Conservation (phyloP, 2,329 filamentous ascomycete genomes). For the Trichoderma sp. region DNA sequence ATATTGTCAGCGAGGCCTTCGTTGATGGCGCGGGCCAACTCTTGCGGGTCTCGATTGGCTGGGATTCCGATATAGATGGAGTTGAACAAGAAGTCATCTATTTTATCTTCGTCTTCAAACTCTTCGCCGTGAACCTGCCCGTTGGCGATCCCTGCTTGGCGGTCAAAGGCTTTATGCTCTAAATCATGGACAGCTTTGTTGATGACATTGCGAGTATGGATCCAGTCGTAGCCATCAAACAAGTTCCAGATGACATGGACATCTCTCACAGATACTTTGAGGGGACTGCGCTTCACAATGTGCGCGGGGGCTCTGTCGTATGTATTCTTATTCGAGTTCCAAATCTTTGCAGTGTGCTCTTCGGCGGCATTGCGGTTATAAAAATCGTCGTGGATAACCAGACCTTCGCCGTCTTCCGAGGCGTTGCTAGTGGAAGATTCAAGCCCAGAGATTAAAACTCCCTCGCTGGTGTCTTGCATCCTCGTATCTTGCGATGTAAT, state of each 20-base stretch:
- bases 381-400: slow-evolving; percentile 76
- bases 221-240: slow-evolving; percentile 98
- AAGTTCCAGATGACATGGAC: slow-evolving; percentile 97
- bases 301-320: slow-evolving; percentile 67
- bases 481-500: slow-evolving; percentile 34
- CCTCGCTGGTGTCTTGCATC: slow-evolving; percentile 43
- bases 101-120: slow-evolving; percentile 78
- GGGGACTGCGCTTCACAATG: slow-evolving; percentile 66
- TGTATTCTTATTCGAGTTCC: slow-evolving; percentile 75
- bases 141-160: slow-evolving; percentile 60
- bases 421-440: slow-evolving; percentile 32
- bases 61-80: slow-evolving; percentile 97
- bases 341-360: slow-evolving; percentile 71
- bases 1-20: slow-evolving; percentile 80
- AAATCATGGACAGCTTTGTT: slow-evolving; percentile 86
- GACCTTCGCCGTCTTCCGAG: slow-evolving; percentile 59
- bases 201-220: slow-evolving; percentile 80
- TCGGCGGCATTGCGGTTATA: slow-evolving; percentile 65
- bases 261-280: slow-evolving; percentile 78
- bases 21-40: slow-evolving; percentile 83
- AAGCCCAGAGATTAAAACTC: slow-evolving; percentile 40
- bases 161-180: slow-evolving; percentile 78
- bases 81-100: slow-evolving; percentile 96
- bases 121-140: slow-evolving; percentile 65
- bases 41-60: slow-evolving; percentile 78